These are phyloP conservation scores for Apiotrichum domesticum DNA, from an alignment of 1,284 basidiomycete genomes.

Conservation along the genomic window DNA sequence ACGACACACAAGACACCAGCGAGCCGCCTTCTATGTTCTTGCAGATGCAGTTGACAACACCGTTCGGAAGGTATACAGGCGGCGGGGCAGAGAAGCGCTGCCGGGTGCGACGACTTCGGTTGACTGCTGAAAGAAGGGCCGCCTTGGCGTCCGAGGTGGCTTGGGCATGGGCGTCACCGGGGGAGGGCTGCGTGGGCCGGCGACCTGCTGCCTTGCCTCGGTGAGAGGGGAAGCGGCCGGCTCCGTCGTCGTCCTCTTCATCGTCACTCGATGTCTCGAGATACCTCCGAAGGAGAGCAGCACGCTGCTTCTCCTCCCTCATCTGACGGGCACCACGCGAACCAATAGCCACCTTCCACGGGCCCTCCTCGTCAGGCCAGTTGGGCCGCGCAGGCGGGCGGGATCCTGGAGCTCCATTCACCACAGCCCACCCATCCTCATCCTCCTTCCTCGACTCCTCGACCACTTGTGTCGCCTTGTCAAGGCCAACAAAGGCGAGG, in stretches of 20 bases:
- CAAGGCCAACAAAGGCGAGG: slow-evolving; percentile 34
- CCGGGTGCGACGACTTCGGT: slow-evolving; percentile 2
- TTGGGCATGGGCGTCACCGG: not conserved
- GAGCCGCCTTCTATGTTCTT: slow-evolving; percentile 22
- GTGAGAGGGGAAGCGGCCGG: slow-evolving; percentile 5
- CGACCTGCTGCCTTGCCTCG: not conserved
- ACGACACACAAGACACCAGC: slow-evolving; percentile 34
- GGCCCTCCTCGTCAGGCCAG: slow-evolving; percentile 38
- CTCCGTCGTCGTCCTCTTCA: slow-evolving; percentile 16
- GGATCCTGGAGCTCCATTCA: slow-evolving; percentile 18
- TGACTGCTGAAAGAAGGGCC: slow-evolving; percentile 9
- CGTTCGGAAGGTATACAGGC: slow-evolving; percentile 14
- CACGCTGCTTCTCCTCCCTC: slow-evolving; percentile 31
- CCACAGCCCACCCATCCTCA: slow-evolving; percentile 28
- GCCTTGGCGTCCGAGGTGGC: slow-evolving; percentile 16
- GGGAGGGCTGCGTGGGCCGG: not conserved
- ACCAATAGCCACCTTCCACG: slow-evolving; percentile 33
- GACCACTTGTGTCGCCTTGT: slow-evolving; percentile 19
- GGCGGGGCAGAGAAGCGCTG: not conserved
- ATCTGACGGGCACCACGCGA: slow-evolving; percentile 22
- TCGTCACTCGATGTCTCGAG: slow-evolving; percentile 39
- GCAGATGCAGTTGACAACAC: slow-evolving; percentile 34
- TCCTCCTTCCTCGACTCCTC: slow-evolving; percentile 32
- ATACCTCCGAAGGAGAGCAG: slow-evolving; percentile 30
- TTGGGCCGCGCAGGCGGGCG: slow-evolving; percentile 23